phyloP scores from a whole-genome alignment of 2,329 filamentous ascomycete genomes.

The Fusarium multiceps region DNA sequence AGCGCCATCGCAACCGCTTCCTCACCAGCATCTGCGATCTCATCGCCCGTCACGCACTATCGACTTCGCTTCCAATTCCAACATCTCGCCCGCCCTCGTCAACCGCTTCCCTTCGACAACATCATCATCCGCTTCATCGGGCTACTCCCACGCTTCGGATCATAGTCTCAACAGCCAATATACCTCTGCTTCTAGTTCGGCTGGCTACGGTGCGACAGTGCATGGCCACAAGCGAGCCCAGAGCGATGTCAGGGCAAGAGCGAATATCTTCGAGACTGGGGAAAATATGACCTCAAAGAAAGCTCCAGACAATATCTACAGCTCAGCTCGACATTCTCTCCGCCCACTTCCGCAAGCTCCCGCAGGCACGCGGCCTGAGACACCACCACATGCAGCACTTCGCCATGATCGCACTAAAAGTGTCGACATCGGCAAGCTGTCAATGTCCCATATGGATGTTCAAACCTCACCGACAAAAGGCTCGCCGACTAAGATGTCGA shows the following conservation, averaged over 20 bases:
- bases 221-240: constrained; percentile 77
- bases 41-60: constrained; percentile 67
- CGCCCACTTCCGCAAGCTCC: constrained; percentile 78
- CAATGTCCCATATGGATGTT: constrained; percentile 59
- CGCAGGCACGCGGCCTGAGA: constrained; percentile 55
- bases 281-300: constrained; percentile 58
- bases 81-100: constrained; percentile 53
- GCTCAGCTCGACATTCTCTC: constrained; percentile 79
- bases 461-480: constrained; percentile 52
- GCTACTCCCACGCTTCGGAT: constrained; percentile 71
- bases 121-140: constrained; percentile 77
- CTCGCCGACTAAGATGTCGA: constrained; percentile 6
- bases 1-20: constrained; percentile 28
- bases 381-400: constrained; percentile 51
- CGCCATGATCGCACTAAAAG: constrained; percentile 71
- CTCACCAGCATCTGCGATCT: constrained; percentile 35
- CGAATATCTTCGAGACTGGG: constrained; percentile 59
- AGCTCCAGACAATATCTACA: constrained; percentile 73
- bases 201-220: constrained; percentile 57
- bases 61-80: constrained; percentile 59
- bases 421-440: constrained; percentile 68
- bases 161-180: constrained; percentile 70
- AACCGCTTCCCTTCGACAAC: constrained; percentile 75
- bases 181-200: constrained; percentile 72
- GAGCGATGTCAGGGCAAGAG: constrained; percentile 73